Base-by-base conservation (phyloP, 2,329 filamentous ascomycete species). In the Phoma herbarum region DNA sequence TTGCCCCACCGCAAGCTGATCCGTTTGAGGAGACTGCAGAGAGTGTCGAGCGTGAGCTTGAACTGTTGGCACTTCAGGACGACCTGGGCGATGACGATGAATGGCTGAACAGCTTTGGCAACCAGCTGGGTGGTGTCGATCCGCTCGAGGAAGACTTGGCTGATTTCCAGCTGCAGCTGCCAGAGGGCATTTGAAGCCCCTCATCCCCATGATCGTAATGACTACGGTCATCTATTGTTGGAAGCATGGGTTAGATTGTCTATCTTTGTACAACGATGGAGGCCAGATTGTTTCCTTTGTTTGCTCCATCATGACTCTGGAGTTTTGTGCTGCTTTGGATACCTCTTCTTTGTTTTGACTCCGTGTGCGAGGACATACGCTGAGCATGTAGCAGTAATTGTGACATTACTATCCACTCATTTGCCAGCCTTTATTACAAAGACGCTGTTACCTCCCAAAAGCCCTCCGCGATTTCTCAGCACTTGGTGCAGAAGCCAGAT, bases 11-110 rank as follows among this genome's bases (percentile, higher is more conserved):
- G 1, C 57, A 64, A 3, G 28, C 46, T 20, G 57, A 52, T 33
- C n/a, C 39, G 1, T 58, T 53, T n/a, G 68, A 71, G 10, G 66
- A 74, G 22, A 76, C 73, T 0, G 73, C 75, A 25, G 67, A 73
- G 52, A 73, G 76, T n/a, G 54, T 75, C 0, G 72, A 76, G 56
- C 70, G 70, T 20, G 74, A 76, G 53, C 59, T 77, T 54, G 65
- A 69, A 35, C 57, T 72, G 25, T 39, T 75, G 56, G 52, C 73
- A 14, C 67, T 76, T 49, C 39, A 62, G 64, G 25, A 68, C 66
- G 4, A 60, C 14, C 66, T 71, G 22, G 72, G 71, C 8, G 70
- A 72, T 16, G 71, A 71, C 23, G 72, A 75, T 4, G 67, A 63
- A 2, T 77, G 75, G 73, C 65, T 67, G 57, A 68, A 69, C 23